Evolutionary conservation across 306 rosid species (phyloP).

Genomic region (Luffa acutangula): DNA sequence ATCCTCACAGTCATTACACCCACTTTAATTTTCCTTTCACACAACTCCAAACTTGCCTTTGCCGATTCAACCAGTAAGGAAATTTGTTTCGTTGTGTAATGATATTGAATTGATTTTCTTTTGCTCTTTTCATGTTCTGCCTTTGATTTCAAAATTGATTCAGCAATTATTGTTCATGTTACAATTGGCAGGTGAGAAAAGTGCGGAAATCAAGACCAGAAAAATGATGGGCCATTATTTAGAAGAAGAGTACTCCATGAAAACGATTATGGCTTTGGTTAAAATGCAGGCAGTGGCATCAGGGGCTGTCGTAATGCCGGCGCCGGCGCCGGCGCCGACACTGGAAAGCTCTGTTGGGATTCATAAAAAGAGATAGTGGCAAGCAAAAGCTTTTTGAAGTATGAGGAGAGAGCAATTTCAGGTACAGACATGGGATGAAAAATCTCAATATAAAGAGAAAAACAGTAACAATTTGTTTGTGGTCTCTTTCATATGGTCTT

Average conservation of each 20-base stretch:
- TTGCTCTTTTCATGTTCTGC: not conserved
- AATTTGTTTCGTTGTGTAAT: no score
- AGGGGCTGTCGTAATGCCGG: not conserved
- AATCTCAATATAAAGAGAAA: no score
- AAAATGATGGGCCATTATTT: constrained; percentile 29
- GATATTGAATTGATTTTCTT: not conserved
- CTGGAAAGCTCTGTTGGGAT: not conserved
- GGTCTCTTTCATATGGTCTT: not conserved
- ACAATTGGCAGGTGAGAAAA: constrained; percentile 29
- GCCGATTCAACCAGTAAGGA: constrained; percentile 19
- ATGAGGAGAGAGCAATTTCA: not conserved
- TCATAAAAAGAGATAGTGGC: not conserved
- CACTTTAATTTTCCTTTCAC: constrained; percentile 51
- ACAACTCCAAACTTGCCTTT: constrained; percentile 41
- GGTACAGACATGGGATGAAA: not conserved
- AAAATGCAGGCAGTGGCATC: not conserved
- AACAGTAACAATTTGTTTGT: not conserved
- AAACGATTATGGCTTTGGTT: not conserved
- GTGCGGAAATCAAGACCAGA: constrained; percentile 30
- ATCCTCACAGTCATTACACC: constrained; percentile 69
- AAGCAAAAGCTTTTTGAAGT: not conserved
- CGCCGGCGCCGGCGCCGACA: constrained; percentile 5
- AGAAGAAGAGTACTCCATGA: constrained; percentile 3
- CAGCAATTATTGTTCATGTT: constrained; percentile 1
- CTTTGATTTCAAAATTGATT: not conserved